Base-by-base conservation (phyloP, 2,329 filamentous ascomycete species). In the Rutstroemia sp. region DNA sequence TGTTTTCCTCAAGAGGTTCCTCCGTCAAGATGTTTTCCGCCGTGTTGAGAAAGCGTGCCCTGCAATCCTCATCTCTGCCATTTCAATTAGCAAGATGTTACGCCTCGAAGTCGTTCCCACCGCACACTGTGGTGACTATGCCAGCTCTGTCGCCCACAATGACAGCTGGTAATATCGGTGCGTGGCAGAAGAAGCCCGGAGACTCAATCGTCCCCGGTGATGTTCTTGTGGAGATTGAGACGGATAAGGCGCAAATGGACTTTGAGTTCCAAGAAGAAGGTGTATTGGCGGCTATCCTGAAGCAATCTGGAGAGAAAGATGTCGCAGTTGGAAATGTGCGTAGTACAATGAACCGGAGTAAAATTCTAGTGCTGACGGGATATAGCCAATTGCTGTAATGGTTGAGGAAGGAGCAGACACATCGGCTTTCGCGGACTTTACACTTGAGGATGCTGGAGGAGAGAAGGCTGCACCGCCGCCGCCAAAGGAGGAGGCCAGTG, bases 191-290 rank as follows among this genome's bases (percentile, higher is more conserved):
- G 83, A 95, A 96, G 79, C 80, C 85, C 64, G 94, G 94, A 71
- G 94, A 99, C 74, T 70, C 78, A 61, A 86, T 99, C 73, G 78
- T 83, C 57, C 92, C 95, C 52, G 94, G 94, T 72, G 94, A 99
- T 72, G 94, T 99, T 48, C 78, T 99, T 66, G 92, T 96, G 65
- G 92, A 96, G 80, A 96, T 97, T 69, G 94, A 99, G 82, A 99
- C 94, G 68, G 94, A 99, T 77, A 99, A 99, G 82, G 94, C 94
- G 63, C 94, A 97, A 79, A 99, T 99, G 94, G 94, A 99, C 79
- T 97, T 99, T 73, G 94, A 99, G 76, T 97, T 95, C 76, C 94
- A 99, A 76, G 94, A 99, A 70, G 94, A 97, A 72, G 94, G 92
- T 78, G 82, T 95, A 59, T 81, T 99, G 65, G 92, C 94, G 69